Evolutionary conservation across 1,284 basidiomycete genomes (phyloP), one percentile per base, ranked within the genome.

Genomic region (Cryptococcus depauperatus): DNA sequence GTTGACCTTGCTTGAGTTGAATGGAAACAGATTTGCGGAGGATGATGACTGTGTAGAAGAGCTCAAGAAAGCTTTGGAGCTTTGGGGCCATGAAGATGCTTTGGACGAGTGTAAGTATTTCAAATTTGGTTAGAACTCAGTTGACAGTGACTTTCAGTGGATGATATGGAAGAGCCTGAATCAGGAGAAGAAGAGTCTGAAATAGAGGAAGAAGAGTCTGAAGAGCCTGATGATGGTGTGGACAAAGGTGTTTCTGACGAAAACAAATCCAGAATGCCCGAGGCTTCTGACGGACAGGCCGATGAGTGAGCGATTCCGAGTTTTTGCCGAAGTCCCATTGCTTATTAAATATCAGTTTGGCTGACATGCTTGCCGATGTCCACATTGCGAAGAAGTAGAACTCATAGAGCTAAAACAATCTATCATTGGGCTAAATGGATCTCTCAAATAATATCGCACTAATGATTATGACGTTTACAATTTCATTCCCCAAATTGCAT

Each of bases 21-120:
- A 91, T 64, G 87, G 86, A 70, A 95, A 96, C 64, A 82, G 88
- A 34, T 78, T 79, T 29, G 83, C 86, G 33, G 83, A 85, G 38
- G 85, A 90, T 44, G 85, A 86, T 49, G 84, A 83, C 53, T 76
- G 79, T 59, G 72, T 90, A 30, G 77, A 79, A 48, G 75, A 78
- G 46, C 68, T 93, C 34, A 74, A 74, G 42, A 73, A 78, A 49
- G 79, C 80, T 33, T 70, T 95, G 64, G 82, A 77, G 56, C 73
- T 76, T 43, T 80, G 88, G 50, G 83, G 82, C 74, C 78, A 89
- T 52, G 84, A 84, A 43, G 84, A 88, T 33, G 85, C 85, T 9
- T 77, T 88, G 41, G 86, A 88, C 43, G 82, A 84, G 41, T 61
- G 71, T 73, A 57, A 68, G 71, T 68, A 16, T 29, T 19, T 2